These are phyloP conservation scores for Kwoniella botswanensis DNA, from an alignment of 768 basidiomycete genomes.

Conservation along the genomic window DNA sequence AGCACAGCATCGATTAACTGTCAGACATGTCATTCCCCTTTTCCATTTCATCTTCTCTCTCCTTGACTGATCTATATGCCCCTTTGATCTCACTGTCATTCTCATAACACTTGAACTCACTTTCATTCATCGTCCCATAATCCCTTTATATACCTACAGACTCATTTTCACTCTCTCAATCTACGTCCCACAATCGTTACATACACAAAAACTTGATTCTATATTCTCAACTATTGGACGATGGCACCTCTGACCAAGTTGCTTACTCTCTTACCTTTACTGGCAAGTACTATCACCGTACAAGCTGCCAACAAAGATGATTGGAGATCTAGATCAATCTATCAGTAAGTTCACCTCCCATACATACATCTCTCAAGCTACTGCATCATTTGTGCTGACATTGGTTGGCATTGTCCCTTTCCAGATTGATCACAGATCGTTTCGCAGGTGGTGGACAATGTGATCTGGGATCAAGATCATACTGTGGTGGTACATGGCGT, in stretches of 20 bases:
- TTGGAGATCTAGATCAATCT: conserved; percentile 47
- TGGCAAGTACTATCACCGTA: conserved; percentile 18
- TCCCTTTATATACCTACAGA: neutral
- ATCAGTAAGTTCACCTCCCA: conserved; percentile 35
- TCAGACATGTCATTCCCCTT: neutral
- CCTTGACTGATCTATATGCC: neutral
- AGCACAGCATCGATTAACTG: neutral
- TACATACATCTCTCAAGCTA: neutral
- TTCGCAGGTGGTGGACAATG: conserved; percentile 52
- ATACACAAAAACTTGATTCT: neutral
- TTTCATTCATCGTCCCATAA: neutral
- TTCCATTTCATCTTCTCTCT: neutral
- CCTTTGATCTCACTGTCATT: neutral
- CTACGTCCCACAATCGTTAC: neutral
- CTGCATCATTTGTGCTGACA: neutral
- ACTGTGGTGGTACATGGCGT: conserved; percentile 56
- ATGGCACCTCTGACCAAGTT: conserved; percentile 14
- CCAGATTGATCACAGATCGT: conserved; percentile 57
- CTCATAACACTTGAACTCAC: neutral
- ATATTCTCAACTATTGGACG: neutral
- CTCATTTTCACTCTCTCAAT: neutral
- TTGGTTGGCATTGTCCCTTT: neutral
- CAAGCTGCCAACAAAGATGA: conserved; percentile 42
- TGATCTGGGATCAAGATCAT: conserved; percentile 35
- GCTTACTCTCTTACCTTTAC: conserved; percentile 28